Conservation (phyloP, 2,329 filamentous ascomycete genomes). For the Colletotrichum chlorophyti region DNA sequence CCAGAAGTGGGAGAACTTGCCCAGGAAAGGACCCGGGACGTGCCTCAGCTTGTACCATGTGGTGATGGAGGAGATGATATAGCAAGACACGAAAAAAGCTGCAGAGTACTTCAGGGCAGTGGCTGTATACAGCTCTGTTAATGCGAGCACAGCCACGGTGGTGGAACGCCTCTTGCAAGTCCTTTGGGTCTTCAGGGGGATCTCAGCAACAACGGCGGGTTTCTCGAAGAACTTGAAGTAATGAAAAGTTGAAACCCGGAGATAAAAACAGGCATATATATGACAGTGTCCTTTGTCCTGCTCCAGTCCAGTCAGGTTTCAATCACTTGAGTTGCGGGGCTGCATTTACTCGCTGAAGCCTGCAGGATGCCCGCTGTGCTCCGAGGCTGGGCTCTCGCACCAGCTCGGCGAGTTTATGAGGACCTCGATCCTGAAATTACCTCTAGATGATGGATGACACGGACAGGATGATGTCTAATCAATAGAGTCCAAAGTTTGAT, state of each 20-base stretch:
- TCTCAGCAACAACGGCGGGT: background rate
- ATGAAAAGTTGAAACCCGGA: background rate
- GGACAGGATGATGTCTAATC: too few relatives aligned
- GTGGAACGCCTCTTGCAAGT: background rate
- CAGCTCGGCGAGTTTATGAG: too few relatives aligned
- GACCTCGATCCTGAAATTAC: too few relatives aligned
- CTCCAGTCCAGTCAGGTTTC: background rate
- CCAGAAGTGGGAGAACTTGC: background rate
- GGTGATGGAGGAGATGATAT: slow-evolving; percentile 28
- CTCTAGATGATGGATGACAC: too few relatives aligned
- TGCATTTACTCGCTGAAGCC: background rate
- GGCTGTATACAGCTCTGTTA: background rate
- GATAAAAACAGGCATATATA: background rate
- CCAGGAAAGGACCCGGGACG: background rate
- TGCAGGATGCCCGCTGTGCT: too few relatives aligned
- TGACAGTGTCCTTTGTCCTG: background rate
- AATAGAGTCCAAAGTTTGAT: too few relatives aligned
- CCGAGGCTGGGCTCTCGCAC: too few relatives aligned
- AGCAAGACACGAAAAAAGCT: slow-evolving; percentile 23
- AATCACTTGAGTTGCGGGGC: background rate
- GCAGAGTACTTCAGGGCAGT: background rate
- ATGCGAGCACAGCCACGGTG: background rate
- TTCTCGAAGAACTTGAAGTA: background rate
- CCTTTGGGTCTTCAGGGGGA: background rate
- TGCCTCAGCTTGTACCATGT: background rate